Percentiles rank a stretch among this genome's conserved stretches.
phyloP scores from a whole-genome alignment of 2,329 filamentous ascomycete species.

The Diaporthe ilicicola region DNA sequence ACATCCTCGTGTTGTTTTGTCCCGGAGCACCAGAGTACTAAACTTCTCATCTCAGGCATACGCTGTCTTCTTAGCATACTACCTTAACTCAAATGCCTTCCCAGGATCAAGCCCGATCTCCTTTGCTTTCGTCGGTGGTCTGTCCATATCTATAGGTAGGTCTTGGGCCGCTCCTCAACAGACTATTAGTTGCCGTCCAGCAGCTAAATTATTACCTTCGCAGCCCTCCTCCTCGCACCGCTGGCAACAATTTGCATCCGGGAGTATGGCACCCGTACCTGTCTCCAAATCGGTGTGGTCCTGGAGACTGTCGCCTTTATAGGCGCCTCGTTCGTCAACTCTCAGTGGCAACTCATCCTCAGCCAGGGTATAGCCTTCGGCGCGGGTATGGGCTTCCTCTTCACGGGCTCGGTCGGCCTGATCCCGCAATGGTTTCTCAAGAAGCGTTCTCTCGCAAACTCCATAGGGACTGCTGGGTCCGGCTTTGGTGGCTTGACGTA shows the following conservation, averaged over 20 bases:
- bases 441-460: constrained; percentile 73
- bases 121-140: constrained; percentile 81
- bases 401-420: constrained; percentile 73
- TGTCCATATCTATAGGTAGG: constrained; percentile 66
- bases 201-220: constrained; percentile 39
- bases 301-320: constrained; percentile 73
- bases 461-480: constrained; percentile 72
- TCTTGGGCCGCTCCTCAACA: no score
- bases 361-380: constrained; percentile 80
- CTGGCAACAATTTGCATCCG: constrained; percentile 70
- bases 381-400: constrained; percentile 80
- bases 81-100: constrained; percentile 66
- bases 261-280: constrained; percentile 68
- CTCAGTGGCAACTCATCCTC: constrained; percentile 77
- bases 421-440: constrained; percentile 79
- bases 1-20: neutral
- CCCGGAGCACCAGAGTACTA: neutral
- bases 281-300: constrained; percentile 70
- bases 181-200: no score
- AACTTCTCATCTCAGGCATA: constrained; percentile 21
- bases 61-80: constrained; percentile 64
- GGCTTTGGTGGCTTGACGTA: constrained; percentile 80
- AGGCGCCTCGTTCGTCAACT: constrained; percentile 74
- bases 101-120: constrained; percentile 69
- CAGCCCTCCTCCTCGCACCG: constrained; percentile 74